Base-by-base conservation (phyloP, 768 basidiomycete species). In the Boletus coccyginus region DNA sequence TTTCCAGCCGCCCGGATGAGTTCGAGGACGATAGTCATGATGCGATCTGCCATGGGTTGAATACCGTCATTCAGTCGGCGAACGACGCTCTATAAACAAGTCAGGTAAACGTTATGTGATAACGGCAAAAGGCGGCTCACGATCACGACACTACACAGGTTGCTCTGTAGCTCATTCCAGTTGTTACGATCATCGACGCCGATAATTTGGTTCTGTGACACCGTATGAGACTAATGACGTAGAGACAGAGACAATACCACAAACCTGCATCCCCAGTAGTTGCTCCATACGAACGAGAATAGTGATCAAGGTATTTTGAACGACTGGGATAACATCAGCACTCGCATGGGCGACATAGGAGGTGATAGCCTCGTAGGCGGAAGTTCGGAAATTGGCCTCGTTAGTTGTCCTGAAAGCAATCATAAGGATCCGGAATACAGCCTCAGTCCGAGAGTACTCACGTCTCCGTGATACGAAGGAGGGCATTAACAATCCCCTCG, bases 141-240 rank as follows among this genome's bases (percentile, higher is more conserved):
- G 52, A 92, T 90, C 51, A 92, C 79, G 46, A 97, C 90, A 61
- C 88, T 86, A 71, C 94, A 97, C 63, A 98, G 81, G 75, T 96
- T 97, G 74, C 92, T 88, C 71, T 97, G 95, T 27, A 99, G 80
- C 70, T 99, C 96, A 67, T 97, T 97, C 94, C 96, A 97, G 77
- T 97, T 99, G 74, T 94, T 95, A 59, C 92, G 87, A 68, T 99
- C 97, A 72, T 99, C 97, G 17, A 87, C 79, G 43, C 97, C 97
- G 39, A 99, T 78, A 55, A 98, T 89, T 75, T 98, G 95, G 71
- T 90, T 92, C 85, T 95, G 64, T 14, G 38, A 58, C 24, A 48
- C 17, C 9, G 33, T 41, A 32, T 62, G 19, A 62, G 45, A 50
- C 6, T 21, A 42, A 19, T 1, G 21, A 19, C 2, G 21, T 35